Percentiles rank a stretch among this genome's conserved stretches.
These are phyloP conservation scores for Coleophoma eucalyptorum DNA, from an alignment of 2,329 filamentous ascomycete genomes.

Conservation along the genomic window DNA sequence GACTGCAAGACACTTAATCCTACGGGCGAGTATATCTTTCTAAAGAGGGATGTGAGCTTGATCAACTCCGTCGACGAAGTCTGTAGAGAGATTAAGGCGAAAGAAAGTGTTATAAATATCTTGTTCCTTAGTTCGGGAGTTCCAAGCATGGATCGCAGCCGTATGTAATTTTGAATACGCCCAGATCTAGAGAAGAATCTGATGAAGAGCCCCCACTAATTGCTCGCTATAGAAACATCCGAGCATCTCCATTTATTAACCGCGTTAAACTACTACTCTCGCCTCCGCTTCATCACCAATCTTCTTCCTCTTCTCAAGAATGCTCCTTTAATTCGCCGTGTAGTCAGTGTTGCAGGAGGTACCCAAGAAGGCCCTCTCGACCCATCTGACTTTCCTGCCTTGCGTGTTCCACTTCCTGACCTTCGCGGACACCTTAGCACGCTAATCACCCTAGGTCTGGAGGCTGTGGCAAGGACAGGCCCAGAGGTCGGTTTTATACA, in stretches of 20 bases:
- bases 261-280: conserved; percentile 49
- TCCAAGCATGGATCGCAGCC: conserved; percentile 20
- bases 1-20: conserved; percentile 38
- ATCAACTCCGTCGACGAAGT: conserved; percentile 42
- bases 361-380: conserved; percentile 13
- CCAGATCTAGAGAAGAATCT: background rate
- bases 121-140: conserved; percentile 48
- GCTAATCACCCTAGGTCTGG: conserved; percentile 13
- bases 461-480: conserved; percentile 10
- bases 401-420: conserved; percentile 4
- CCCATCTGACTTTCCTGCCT: conserved; percentile 12
- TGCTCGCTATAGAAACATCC: conserved; percentile 38
- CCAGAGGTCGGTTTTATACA: conserved; percentile 16
- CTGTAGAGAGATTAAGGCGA: conserved; percentile 41
- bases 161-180: background rate
- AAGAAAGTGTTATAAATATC: conserved; percentile 47
- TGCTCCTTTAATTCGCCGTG: conserved; percentile 41
- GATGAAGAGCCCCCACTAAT: background rate
- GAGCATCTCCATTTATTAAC: conserved; percentile 49
- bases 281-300: conserved; percentile 49
- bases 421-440: conserved; percentile 11
- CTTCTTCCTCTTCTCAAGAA: conserved; percentile 50
- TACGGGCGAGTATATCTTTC: conserved; percentile 36
- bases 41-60: conserved; percentile 38
- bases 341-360: conserved; percentile 35